phyloP scores from a whole-genome alignment of 2,329 filamentous ascomycete genomes.

The Metarhizium sp. region DNA sequence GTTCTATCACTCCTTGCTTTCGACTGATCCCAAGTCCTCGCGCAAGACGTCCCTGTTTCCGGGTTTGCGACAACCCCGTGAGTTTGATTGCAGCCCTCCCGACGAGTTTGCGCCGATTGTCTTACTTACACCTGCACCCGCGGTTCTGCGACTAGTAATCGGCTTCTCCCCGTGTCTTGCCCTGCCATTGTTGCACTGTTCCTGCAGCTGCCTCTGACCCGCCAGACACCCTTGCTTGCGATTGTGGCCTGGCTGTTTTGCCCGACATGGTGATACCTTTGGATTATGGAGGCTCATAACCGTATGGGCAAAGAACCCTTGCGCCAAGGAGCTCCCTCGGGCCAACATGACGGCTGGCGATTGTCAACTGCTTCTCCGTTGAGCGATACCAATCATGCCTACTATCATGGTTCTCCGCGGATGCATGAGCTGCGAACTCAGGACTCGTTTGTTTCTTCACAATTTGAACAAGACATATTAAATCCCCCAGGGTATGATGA shows the following conservation, averaged over 20 bases:
- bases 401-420: conserved; percentile 15
- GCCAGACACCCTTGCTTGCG: neutral
- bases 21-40: too few relatives aligned
- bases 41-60: neutral
- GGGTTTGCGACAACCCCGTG: too few relatives aligned
- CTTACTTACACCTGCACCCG: neutral
- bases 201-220: neutral
- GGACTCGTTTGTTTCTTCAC: conserved; percentile 11
- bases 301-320: conserved; percentile 19
- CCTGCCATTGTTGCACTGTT: neutral
- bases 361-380: conserved; percentile 24
- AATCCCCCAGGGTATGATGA: conserved; percentile 11
- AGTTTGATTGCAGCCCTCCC: too few relatives aligned
- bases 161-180: neutral
- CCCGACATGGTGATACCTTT: conserved; percentile 13
- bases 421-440: conserved; percentile 18
- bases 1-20: neutral
- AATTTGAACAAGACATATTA: conserved; percentile 4
- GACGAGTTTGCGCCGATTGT: too few relatives aligned
- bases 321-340: conserved; percentile 4
- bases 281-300: conserved; percentile 22
- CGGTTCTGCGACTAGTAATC: neutral
- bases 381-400: conserved; percentile 16
- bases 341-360: neutral
- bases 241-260: neutral